Base-by-base conservation (phyloP, 2,329 filamentous ascomycete genomes). In the Epichloe hybrida region DNA sequence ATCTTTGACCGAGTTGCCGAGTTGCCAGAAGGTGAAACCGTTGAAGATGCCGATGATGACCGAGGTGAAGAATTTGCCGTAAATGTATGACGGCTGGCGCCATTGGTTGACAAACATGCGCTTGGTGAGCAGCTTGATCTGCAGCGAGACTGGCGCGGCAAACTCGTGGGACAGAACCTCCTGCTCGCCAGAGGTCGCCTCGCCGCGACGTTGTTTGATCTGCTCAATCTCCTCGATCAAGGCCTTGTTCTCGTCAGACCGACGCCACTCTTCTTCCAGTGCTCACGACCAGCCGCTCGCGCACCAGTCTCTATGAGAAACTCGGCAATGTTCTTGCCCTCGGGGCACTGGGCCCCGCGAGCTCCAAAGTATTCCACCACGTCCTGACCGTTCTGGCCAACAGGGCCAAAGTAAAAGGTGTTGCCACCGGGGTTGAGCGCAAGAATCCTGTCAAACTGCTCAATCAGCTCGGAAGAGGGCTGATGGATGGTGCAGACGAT, bases 211-310 rank as follows among this genome's bases (percentile, higher is more conserved):
- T 3, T 39, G 44, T 49, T 79, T 78, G 55, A 86, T 74, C 3
- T 72, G 69, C 40, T 81, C 71, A 51, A 90, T 88, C 58, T 89
- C 83, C 11, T 76, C 66, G 5, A 81, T 64, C 17, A 88, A 69
- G 1, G 67, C 63, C 36, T 72, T 69, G 53, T 79, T 78, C 59
- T 88, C 74, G 11, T 77, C 68, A 0, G 83, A 88, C 43, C 76
- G 76, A 27, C 70, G 68, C 86, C 86, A 90, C 61, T 87, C 83
- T 37, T 86, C 76, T 85, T 83, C 86, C 86, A 90, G 60, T 88
- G 55, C 49, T 64, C 66, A 20, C 62, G 66, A 5, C 65, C 64
- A 3, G 62, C 57, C 1, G 69, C 67, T 1, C 69, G 66, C 5
- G 50, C 44, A 2, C 50, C 50, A 5, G 70, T 71, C 58, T 75